These are phyloP conservation scores for Citrus cavaleriei DNA, from an alignment of 345 rosid species.

Conservation along the genomic window DNA sequence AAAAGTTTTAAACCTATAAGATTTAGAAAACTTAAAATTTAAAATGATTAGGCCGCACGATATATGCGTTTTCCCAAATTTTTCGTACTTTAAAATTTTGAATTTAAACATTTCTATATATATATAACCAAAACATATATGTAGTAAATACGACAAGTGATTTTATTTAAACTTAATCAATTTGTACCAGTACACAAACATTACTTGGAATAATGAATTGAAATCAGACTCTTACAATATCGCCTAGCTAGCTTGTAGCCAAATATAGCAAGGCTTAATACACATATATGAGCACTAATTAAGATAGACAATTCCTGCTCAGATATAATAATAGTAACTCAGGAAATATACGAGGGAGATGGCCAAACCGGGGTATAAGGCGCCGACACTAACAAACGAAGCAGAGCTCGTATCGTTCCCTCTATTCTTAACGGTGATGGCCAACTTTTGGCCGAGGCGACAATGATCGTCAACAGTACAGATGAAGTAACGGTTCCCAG, in stretches of 20 bases:
- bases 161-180: too few relatives aligned
- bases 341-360: background rate
- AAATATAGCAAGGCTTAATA: too few relatives aligned
- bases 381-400: background rate
- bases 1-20: rapidly evolving
- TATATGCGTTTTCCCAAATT: rapidly evolving
- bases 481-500: slow-evolving; percentile 23
- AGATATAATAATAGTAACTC: background rate
- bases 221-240: too few relatives aligned
- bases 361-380: background rate
- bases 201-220: too few relatives aligned
- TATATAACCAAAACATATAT: too few relatives aligned
- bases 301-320: background rate
- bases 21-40: too few relatives aligned
- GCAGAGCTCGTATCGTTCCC: background rate
- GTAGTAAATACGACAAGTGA: too few relatives aligned
- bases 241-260: too few relatives aligned
- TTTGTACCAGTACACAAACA: too few relatives aligned
- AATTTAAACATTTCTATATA: too few relatives aligned
- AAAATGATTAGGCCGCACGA: rapidly evolving
- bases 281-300: too few relatives aligned
- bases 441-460: slow-evolving; percentile 27
- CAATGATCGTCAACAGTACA: slow-evolving; percentile 28
- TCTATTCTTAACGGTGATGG: slow-evolving; percentile 9
- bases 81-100: too few relatives aligned